phyloP scores from a whole-genome alignment of 2,329 filamentous ascomycete species.

The Exophiala sideris region DNA sequence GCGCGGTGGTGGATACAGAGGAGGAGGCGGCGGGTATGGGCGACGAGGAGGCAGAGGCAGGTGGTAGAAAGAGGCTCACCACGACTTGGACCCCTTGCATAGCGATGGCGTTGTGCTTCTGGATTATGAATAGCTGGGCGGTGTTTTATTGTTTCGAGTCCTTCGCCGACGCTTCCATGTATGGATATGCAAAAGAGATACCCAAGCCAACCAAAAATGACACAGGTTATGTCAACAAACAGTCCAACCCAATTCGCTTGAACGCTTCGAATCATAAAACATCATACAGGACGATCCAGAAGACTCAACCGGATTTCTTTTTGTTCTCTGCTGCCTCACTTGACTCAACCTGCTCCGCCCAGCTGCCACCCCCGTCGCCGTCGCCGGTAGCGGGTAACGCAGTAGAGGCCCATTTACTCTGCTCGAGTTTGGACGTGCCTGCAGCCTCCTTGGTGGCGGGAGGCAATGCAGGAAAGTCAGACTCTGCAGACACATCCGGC shows the following conservation, averaged over 20 bases:
- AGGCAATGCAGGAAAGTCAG: slow-evolving; percentile 29
- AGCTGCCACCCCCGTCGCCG: slow-evolving; percentile 23
- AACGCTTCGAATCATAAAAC: slow-evolving; percentile 1
- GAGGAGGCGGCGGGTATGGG: slow-evolving; percentile 37
- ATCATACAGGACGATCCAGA: neutral
- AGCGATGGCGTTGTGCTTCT: no score
- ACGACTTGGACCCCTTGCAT: no score
- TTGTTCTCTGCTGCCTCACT: slow-evolving; percentile 15
- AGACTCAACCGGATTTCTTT: neutral
- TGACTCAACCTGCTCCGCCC: slow-evolving; percentile 30
- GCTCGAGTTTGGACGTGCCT: slow-evolving; percentile 2
- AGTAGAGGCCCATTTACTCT: slow-evolving; percentile 9
- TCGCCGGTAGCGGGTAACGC: neutral
- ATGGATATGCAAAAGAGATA: slow-evolving; percentile 5
- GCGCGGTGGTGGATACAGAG: slow-evolving; percentile 45
- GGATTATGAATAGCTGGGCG: neutral
- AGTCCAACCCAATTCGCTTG: slow-evolving; percentile 4
- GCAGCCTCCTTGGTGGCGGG: neutral
- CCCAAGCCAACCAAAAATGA: neutral
- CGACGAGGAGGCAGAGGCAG: slow-evolving; percentile 24
- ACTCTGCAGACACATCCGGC: slow-evolving; percentile 18
- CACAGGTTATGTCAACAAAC: neutral
- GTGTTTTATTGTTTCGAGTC: neutral
- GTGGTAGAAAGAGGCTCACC: slow-evolving; percentile 13
- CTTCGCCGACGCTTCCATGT: neutral